Base-by-base conservation (phyloP, 148 eudicot species). In the Nyssa sinensis region DNA sequence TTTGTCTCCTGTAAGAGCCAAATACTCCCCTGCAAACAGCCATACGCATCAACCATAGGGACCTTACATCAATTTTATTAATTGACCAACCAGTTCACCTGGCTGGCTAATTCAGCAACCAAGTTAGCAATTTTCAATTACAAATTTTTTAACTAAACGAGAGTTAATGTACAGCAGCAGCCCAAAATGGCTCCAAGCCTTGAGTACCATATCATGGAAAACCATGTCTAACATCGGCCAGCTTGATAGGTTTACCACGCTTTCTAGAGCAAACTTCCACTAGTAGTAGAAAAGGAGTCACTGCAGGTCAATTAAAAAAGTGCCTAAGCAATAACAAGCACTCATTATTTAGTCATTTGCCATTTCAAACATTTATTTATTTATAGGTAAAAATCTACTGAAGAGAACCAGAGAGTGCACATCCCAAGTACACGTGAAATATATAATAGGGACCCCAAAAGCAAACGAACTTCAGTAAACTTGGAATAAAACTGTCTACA, bases 1-100 rank as follows among this genome's bases (percentile, higher is more conserved):
- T 62, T 82, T 89, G 67, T 81, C 84, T 17, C 98, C 89, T 3
- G 98, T 94, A 72, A 94, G 79, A 72, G 89, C 98, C 81, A 94
- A 79, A 75, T 94, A 94, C 80, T 94, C 98, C 68, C 98, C 98
- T 94, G 82, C 67, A 78, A 69, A 75, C 32, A 4, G 62, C 19
- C 7, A 53, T 3, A 34, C 70, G 24, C 28, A 41, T 17, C 3
- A 35, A 64, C 28, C 28, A 64, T 24, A 23, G 7, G 47, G 7
- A n/a, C 37, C 41, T 65, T 65, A 23, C 29, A 35, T 34, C 27
- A 65, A 62, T 29, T 62, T 62, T 35, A 62, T 62, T 14, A 62
- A 65, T 65, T 33, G 10, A 33, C 28, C 28, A 21, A 65, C 33
- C 67, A 65, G 6, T 24, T 33, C 28, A 27, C 49, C 28, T 65